Evolutionary conservation across 2,329 filamentous ascomycete species (phyloP), one percentile per base, ranked within the genome.

Genomic region (Lecanicillium sp.): DNA sequence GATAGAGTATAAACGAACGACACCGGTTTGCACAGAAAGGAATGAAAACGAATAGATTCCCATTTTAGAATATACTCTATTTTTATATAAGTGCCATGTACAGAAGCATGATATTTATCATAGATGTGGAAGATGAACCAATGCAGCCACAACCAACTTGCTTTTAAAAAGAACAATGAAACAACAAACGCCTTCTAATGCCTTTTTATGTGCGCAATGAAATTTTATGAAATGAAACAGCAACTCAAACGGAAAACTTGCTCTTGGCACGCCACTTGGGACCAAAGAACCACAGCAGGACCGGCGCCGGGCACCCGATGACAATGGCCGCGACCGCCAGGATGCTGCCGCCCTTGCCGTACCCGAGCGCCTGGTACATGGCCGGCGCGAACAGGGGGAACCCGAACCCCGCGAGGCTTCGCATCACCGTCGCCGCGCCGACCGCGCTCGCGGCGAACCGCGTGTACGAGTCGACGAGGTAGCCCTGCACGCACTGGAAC

Each of bases 361-460:
- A 70, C 2, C 68, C 69, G 7, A 73, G 58, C 1, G 35, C 45
- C 1, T 55, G 53, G 53, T 76, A 78, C 64, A 79, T 64, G 10
- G 51, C 52, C 1, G 72, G 69, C 1, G 70, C 74, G 30, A 77
- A 76, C 1, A 79, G 63, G 10, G 76, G 76, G 43, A 79, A 69
- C 7, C 70, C 71, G 21, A 77, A 75, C 2, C 73, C 74, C 3
- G 72, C 73, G 10, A 79, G 56, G 24, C 66, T 72, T 4, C 73
- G 65, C 30, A 74, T 57, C 3, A 75, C 63, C 15, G 68, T 71
- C 20, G 63, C 63, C 26, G 71, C 71, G 3, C 59, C 68, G 9
- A 75, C 62, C 7, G 69, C 73, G 40, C 67, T 70, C 26, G 72
- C 72, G 2, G 70, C 72, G 51, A 70, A 72, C 8, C 62, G 60